Conservation (phyloP, 2,329 filamentous ascomycete species). For the Fusarium keratoplasticum region DNA sequence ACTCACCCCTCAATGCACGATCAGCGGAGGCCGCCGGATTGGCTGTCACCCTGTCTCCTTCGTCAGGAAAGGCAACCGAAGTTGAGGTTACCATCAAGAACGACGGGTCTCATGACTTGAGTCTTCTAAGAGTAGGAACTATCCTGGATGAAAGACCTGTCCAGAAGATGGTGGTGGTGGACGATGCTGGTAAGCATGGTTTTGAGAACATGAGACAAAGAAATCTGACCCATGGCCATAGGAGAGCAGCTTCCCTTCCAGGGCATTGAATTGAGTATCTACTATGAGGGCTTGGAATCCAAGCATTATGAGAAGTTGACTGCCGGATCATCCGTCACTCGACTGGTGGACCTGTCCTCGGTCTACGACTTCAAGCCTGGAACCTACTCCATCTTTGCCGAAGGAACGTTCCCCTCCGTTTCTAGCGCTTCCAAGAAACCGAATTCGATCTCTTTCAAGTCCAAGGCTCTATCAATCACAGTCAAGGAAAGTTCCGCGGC, state of each 20-base stretch:
- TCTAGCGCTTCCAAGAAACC: background rate
- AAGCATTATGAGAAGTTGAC: slow-evolving; percentile 17
- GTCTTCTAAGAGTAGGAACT: slow-evolving; percentile 22
- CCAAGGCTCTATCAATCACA: slow-evolving; percentile 6
- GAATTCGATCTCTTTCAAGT: background rate
- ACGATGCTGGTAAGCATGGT: slow-evolving; percentile 1
- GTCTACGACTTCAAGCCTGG: slow-evolving; percentile 22
- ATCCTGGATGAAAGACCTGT: slow-evolving; percentile 30
- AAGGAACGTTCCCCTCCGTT: slow-evolving; percentile 3
- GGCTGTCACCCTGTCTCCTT: background rate
- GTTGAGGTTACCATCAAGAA: slow-evolving; percentile 23
- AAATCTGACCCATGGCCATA: background rate
- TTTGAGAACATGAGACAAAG: rapidly evolving
- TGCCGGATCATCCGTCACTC: slow-evolving; percentile 13
- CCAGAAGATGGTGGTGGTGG: slow-evolving; percentile 15
- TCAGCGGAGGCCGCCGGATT: background rate
- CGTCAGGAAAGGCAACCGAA: background rate
- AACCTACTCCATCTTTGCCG: slow-evolving; percentile 20
- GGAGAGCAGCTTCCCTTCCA: slow-evolving; percentile 12
- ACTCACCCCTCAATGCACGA: background rate
- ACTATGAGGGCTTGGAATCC: slow-evolving; percentile 20
- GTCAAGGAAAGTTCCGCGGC: slow-evolving; percentile 15
- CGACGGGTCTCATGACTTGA: slow-evolving; percentile 1
- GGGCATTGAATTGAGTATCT: slow-evolving; percentile 25
- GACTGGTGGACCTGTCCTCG: slow-evolving; percentile 12